Base-by-base conservation (phyloP, 805 yeast species). In the Starmerella riodocensis region DNA sequence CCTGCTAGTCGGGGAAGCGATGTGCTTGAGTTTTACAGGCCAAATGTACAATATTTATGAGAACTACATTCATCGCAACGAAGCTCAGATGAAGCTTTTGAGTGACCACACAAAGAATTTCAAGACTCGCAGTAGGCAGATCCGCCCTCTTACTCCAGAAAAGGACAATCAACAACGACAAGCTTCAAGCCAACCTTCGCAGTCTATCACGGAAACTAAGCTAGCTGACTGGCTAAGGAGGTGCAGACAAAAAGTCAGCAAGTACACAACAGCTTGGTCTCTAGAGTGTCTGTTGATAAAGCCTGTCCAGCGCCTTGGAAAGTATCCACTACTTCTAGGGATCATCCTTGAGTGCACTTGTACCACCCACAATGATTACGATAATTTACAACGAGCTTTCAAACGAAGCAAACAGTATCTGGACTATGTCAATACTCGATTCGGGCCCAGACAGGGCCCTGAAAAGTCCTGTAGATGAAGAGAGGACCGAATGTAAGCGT, bases 361-460 rank as follows among this genome's bases (percentile, higher is more conserved):
- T 1, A 42, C 58, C n/a, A 51, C 57, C 17, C 67, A 67, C 55
- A 68, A 71, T 4, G 74, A 67, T 47, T 76, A 71, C 52, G 69
- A 6, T 4, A 36, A 42, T 12, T 29, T 58, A 5, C 35, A 42
- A 13, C 40, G 39, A 11, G 60, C 61, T 0, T 29, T 22, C 14
- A 28, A 33, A 14, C 39, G 51, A 4, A 32, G 47, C 5, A 39
- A 35, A 14, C 49, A 40, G 16, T 50, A 40, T 22, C 22, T 50
- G 20, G 52, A 50, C 16, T 46, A 42, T 24, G 40, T 50, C 20
- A 48, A 50, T 31, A 32, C 48, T 4, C 36, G 50, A 8, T 37
- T 40, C 14, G 43, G 40, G 12, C 31, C 24, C 7, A 12, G n/a
- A n/a, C n/a, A n/a, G n/a, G n/a, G n/a, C n/a, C n/a, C n/a, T n/a